A percentile compares a stretch with the other conserved stretches of the same genome.
Evolutionary conservation across 225 moss, liverwort and hornwort genomes (phyloP).

Genomic region (Neckera pumila): DNA sequence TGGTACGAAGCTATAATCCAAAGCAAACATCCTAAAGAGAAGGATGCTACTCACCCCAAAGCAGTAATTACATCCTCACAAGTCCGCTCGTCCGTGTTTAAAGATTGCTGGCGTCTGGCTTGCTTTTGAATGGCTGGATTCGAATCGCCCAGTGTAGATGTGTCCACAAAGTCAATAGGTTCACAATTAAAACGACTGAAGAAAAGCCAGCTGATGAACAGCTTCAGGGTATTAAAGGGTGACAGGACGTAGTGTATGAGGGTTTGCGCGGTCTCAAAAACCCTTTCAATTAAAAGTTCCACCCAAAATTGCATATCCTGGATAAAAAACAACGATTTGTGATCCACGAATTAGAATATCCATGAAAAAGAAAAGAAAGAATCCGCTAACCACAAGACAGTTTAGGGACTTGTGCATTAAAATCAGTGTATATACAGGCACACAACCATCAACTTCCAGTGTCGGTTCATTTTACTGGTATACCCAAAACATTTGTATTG

Average conservation of each 20-base stretch:
- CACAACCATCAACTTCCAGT: neutral
- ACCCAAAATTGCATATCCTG: constrained; percentile 88
- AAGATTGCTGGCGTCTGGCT: constrained; percentile 14
- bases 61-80: constrained; percentile 86
- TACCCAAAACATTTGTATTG: neutral
- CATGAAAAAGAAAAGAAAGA: neutral
- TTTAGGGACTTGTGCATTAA: neutral
- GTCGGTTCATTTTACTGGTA: neutral
- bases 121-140: constrained; percentile 46
- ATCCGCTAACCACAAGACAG: neutral
- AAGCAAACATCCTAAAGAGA: neutral
- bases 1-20: neutral
- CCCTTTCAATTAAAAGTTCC: constrained; percentile 60
- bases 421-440: neutral
- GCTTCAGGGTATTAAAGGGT: constrained; percentile 55
- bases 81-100: constrained; percentile 87
- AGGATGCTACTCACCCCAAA: constrained; percentile 43
- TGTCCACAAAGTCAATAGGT: constrained; percentile 19
- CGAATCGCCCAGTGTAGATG: constrained; percentile 63
- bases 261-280: constrained; percentile 57
- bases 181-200: neutral
- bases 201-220: constrained; percentile 40
- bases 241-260: constrained; percentile 50
- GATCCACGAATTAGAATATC: neutral
- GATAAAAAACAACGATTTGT: neutral